phyloP scores from a whole-genome alignment of 345 rosid genomes.

The Salix exigua region DNA sequence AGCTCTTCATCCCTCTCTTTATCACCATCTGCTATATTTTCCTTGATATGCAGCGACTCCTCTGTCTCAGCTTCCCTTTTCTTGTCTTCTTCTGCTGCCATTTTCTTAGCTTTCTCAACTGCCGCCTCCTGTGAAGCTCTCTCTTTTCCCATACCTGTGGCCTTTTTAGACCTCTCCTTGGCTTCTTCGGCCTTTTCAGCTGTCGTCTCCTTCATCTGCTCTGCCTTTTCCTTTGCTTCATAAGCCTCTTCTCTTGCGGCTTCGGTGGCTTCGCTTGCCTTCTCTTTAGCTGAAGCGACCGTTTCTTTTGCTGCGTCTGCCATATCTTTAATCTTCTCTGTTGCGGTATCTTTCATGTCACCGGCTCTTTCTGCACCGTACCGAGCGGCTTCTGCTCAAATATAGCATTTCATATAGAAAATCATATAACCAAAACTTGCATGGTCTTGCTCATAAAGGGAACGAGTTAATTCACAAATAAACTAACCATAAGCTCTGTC shows the following conservation, averaged over 20 bases:
- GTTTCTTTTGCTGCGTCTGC: too few species aligned
- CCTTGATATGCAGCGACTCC: slow-evolving; percentile 16
- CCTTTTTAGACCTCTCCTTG: neutral
- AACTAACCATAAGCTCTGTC: slow-evolving; percentile 41
- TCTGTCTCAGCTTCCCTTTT: slow-evolving; percentile 16
- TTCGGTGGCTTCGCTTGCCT: neutral
- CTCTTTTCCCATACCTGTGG: neutral
- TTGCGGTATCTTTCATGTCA: neutral
- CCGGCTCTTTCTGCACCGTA: slow-evolving; percentile 24
- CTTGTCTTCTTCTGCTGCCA: slow-evolving; percentile 24
- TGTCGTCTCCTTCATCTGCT: neutral
- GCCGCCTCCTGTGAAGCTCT: neutral
- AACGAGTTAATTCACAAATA: neutral
- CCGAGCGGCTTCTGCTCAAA: neutral
- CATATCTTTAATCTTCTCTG: neutral
- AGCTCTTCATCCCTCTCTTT: slow-evolving; percentile 27
- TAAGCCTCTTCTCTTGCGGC: neutral
- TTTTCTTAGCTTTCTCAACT: slow-evolving; percentile 7
- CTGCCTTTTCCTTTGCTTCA: slow-evolving; percentile 10
- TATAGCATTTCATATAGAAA: too few species aligned
- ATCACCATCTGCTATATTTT: neutral
- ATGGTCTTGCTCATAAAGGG: too few species aligned
- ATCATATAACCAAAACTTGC: too few species aligned
- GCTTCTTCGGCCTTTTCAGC: slow-evolving; percentile 7
- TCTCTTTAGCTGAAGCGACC: too few species aligned